Base-by-base conservation (phyloP, 2,329 filamentous ascomycete species). In the Cryoendolithus antarcticus region DNA sequence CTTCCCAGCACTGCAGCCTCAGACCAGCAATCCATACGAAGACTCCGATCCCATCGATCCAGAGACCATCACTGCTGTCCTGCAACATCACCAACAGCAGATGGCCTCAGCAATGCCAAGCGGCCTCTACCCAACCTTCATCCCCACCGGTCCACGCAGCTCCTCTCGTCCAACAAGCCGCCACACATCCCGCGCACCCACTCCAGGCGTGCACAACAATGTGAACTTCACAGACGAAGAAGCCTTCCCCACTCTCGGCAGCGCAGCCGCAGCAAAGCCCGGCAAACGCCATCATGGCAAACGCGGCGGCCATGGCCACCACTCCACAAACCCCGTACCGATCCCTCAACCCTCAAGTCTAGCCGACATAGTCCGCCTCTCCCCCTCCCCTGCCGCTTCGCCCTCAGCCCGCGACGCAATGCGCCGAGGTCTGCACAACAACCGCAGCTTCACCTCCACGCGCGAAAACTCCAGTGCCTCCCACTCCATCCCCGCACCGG, bases 321-420 rank as follows among this genome's bases (percentile, higher is more conserved):
- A 59, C 8, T 80, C 80, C 53, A 65, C 65, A 6, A 73, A 74
- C 51, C 85, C 82, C 53, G 80, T 86, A 44, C 78, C 75, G 44
- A 19, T 19, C 3, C 69, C 65, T 29, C 86, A 77, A 54, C 79
- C 86, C 2, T 86, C 77, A 53, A 93, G 86, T 12, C 67, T 98
- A 37, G 89, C 89, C 29, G 91, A 96, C 61, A 82, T 96, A 42
- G 86, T 96, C 42, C 91, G 89, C 58, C 93, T 94, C 83, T 84
- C 86, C 4, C 86, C 89, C 1, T 86, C 86, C 6, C 86, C 86
- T n/a, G 71, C 70, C 1, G 44, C 53, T 1, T 32, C 40, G 2
- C 39, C 45, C 1, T 53, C 49, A 33, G 48, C 47, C 19, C 77
- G 82, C 36, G 65, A 67, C 6, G 70, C 71, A 33, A 72, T 69